A percentile compares a stretch with the other conserved stretches of the same genome.
Conservation (phyloP, 495 filamentous ascomycete genomes). For the Aspergillus sclerotioniger region DNA sequence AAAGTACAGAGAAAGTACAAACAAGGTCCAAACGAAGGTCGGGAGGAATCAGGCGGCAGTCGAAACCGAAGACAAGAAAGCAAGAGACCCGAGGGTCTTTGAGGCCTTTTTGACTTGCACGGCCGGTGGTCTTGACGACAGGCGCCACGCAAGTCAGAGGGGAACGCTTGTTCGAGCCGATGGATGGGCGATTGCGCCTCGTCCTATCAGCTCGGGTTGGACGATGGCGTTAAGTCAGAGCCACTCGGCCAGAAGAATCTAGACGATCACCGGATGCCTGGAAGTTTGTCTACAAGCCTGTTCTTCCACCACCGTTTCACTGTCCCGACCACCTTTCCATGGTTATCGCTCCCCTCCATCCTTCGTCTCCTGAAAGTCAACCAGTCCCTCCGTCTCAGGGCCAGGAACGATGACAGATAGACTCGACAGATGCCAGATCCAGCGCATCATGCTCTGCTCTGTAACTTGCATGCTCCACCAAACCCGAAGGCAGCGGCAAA, state of each 20-base stretch:
- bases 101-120: slow-evolving; percentile 26
- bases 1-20: slow-evolving; percentile 4
- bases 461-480: not conserved
- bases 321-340: too few species aligned
- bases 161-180: slow-evolving; percentile 7
- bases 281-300: not conserved
- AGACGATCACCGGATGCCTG: slow-evolving; percentile 8
- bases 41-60: slow-evolving; percentile 6
- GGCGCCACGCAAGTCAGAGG: slow-evolving; percentile 33
- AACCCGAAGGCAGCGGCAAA: not conserved
- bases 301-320: too few species aligned
- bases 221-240: slow-evolving; percentile 6
- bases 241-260: slow-evolving; percentile 9
- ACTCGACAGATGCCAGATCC: not conserved
- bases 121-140: slow-evolving; percentile 26
- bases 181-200: slow-evolving; percentile 15
- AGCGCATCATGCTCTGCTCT: not conserved
- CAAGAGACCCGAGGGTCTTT: not conserved
- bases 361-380: too few species aligned
- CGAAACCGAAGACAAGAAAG: not conserved
- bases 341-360: too few species aligned
- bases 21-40: slow-evolving; percentile 7
- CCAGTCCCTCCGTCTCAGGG: too few species aligned
- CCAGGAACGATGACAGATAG: not conserved
- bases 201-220: slow-evolving; percentile 23